Conservation (phyloP, 805 yeast species). For the Suhomyces pyralidae region DNA sequence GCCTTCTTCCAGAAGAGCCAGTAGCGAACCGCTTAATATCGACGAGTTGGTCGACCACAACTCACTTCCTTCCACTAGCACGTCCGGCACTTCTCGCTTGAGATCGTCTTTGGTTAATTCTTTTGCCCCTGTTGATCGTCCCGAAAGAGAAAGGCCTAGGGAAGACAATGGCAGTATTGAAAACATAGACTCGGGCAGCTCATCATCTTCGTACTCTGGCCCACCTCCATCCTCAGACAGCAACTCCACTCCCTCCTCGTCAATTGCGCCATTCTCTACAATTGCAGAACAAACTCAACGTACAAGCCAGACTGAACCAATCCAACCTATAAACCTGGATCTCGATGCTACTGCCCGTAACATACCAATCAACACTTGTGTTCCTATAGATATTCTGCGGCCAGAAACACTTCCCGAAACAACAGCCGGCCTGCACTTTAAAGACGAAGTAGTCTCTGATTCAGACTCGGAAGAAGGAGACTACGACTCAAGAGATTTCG, state of each 20-base stretch:
- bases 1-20: slow-evolving; percentile 2
- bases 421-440: neutral
- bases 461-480: neutral
- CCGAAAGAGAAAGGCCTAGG: neutral
- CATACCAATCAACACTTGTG: no score
- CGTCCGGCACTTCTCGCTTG: slow-evolving; percentile 18
- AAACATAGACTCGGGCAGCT: neutral
- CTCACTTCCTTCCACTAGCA: slow-evolving; percentile 3
- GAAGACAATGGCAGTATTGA: neutral
- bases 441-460: neutral
- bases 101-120: slow-evolving; percentile 30
- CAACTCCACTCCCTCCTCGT: neutral
- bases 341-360: neutral
- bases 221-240: neutral
- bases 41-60: slow-evolving; percentile 25
- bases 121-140: slow-evolving; percentile 24
- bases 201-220: neutral
- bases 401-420: neutral
- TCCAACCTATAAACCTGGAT: no score
- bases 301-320: no score
- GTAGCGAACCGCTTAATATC: slow-evolving; percentile 16
- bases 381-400: neutral
- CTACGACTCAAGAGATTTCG: slow-evolving; percentile 1
- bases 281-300: no score
- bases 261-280: neutral